Conservation (phyloP, 2,329 filamentous ascomycete species). For the Alternaria gansuensis region DNA sequence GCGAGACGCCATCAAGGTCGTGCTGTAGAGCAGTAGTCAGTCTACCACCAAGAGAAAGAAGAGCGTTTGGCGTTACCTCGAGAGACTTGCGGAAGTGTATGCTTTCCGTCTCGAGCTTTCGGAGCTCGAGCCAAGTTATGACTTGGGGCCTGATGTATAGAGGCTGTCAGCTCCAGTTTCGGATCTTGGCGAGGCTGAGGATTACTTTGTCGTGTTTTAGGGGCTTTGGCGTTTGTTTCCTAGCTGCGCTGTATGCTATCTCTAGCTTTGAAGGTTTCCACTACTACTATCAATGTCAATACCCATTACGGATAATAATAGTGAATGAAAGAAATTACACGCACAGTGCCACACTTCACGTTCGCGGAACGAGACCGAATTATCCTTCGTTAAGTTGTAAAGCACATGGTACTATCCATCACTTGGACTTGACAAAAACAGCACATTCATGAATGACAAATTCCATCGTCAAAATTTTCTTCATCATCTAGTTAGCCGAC, state of each 20-base stretch:
- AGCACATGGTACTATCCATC: no score
- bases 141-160: neutral
- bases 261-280: neutral
- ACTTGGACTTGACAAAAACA: no score
- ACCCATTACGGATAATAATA: neutral
- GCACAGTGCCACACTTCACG: neutral
- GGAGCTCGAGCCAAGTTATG: neutral
- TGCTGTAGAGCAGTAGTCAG: constrained; percentile 33
- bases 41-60: neutral
- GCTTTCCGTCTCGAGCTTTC: neutral
- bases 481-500: neutral
- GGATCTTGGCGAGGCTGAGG: constrained; percentile 1
- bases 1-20: constrained; percentile 68
- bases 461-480: neutral
- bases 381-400: no score
- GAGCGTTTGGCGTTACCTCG: neutral
- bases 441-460: neutral
- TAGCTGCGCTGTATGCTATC: neutral
- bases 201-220: constrained; percentile 1
- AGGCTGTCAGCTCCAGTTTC: neutral
- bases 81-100: neutral
- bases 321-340: neutral
- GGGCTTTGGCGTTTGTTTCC: neutral
- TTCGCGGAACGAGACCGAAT: no score
- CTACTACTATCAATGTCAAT: neutral